Percentiles rank a stretch among this genome's conserved stretches.
These are phyloP conservation scores for Gossypium gossypioides DNA, from an alignment of 441 rosid species.

Conservation along the genomic window DNA sequence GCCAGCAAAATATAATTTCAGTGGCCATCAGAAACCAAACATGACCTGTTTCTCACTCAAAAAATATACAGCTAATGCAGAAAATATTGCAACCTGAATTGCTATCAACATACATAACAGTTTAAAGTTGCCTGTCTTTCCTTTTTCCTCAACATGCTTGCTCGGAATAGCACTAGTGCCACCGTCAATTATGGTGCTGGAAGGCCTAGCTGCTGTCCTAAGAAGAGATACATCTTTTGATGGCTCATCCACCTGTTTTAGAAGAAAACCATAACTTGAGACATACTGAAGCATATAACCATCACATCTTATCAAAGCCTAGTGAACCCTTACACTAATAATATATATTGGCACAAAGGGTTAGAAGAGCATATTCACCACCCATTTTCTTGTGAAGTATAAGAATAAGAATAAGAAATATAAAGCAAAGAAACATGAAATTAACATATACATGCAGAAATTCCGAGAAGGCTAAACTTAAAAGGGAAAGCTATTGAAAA, in stretches of 20 bases:
- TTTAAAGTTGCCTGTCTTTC: slow-evolving; percentile 13
- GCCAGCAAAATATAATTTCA: not conserved
- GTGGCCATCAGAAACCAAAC: slow-evolving; percentile 7
- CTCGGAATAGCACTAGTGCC: slow-evolving; percentile 2
- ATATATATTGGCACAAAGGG: not conserved
- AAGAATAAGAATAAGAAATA: no score
- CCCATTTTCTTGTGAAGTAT: not conserved
- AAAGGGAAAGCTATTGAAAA: not conserved
- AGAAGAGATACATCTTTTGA: slow-evolving; percentile 12
- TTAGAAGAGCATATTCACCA: no score
- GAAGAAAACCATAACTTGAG: not conserved
- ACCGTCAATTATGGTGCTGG: not conserved
- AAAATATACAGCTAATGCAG: slow-evolving; percentile 22
- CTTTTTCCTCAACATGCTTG: slow-evolving; percentile 1
- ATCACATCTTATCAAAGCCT: no score
- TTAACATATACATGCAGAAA: no score
- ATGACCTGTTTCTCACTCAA: slow-evolving; percentile 11
- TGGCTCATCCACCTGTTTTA: slow-evolving; percentile 40
- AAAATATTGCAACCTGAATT: slow-evolving; percentile 28
- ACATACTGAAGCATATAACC: not conserved
- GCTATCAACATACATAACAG: slow-evolving; percentile 15
- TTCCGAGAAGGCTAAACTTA: no score
- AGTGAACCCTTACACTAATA: no score
- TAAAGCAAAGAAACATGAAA: no score
- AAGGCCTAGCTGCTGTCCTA: slow-evolving; percentile 11